Evolutionary conservation across 208 protist genomes (phyloP).

Genomic region (Crithidia thermophila): DNA sequence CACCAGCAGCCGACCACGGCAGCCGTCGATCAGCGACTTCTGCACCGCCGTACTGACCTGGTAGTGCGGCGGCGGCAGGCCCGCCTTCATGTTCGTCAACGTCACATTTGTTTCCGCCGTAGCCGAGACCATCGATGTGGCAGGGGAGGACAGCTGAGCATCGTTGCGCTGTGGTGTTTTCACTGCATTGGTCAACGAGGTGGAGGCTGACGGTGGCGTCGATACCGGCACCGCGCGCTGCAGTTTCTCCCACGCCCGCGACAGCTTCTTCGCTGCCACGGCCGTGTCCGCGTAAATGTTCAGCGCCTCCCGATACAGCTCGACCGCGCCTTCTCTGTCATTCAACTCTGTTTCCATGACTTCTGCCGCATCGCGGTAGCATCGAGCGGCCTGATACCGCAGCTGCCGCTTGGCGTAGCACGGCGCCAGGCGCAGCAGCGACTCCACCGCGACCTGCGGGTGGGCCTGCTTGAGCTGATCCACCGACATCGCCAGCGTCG

Average conservation of each 20-base stretch:
- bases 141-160: too few species aligned
- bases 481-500: conserved; percentile 46
- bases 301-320: conserved; percentile 55
- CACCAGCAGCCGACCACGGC: conserved; percentile 53
- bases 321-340: conserved; percentile 45
- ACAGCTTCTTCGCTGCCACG: not conserved
- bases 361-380: conserved; percentile 61
- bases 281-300: conserved; percentile 44
- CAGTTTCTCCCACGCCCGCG: conserved; percentile 15
- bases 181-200: too few species aligned
- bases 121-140: not conserved
- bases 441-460: conserved; percentile 53
- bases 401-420: conserved; percentile 42
- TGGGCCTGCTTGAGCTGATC: conserved; percentile 63
- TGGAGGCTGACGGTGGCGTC: not conserved
- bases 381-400: conserved; percentile 69
- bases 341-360: conserved; percentile 51
- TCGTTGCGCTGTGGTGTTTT: too few species aligned
- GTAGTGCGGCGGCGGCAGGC: conserved; percentile 16
- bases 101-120: not conserved
- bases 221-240: too few species aligned
- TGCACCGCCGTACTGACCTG: conserved; percentile 31
- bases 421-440: conserved; percentile 48
- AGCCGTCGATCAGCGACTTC: conserved; percentile 49
- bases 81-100: not conserved